These are phyloP conservation scores for Tolypocladium endophyticum DNA, from an alignment of 2,329 filamentous ascomycete species.

Conservation along the genomic window DNA sequence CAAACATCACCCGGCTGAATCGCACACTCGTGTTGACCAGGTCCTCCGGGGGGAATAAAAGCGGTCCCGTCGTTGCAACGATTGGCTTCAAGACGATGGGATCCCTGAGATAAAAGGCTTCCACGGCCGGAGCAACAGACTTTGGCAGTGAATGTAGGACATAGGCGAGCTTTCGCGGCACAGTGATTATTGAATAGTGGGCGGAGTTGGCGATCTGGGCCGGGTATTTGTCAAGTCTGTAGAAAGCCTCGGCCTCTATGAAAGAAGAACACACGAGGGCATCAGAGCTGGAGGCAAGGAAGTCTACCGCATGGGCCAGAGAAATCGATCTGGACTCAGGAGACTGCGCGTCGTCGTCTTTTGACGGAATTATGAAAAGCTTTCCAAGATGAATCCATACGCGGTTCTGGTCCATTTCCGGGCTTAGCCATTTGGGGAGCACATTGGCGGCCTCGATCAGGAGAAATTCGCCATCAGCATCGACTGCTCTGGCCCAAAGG, in stretches of 20 bases:
- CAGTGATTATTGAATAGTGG: constrained; percentile 62
- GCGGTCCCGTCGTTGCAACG: constrained; percentile 37
- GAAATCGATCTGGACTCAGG: constrained; percentile 35
- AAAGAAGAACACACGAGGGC: constrained; percentile 59
- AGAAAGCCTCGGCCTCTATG: constrained; percentile 84
- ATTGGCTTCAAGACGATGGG: constrained; percentile 64
- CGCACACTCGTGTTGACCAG: constrained; percentile 68
- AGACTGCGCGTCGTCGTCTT: constrained; percentile 14
- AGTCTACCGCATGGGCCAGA: constrained; percentile 51
- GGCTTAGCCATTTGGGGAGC: constrained; percentile 82
- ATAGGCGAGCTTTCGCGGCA: constrained; percentile 75
- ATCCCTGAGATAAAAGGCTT: constrained; percentile 88
- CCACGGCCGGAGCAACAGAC: constrained; percentile 72
- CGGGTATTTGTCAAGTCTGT: constrained; percentile 77
- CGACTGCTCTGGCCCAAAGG: constrained; percentile 73
- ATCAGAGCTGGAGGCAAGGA: constrained; percentile 45
- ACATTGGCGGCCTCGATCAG: constrained; percentile 87
- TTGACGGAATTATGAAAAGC: constrained; percentile 60
- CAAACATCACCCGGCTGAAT: constrained; percentile 84
- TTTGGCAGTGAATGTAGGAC: constrained; percentile 66
- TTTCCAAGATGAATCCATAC: constrained; percentile 79
- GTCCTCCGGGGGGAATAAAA: constrained; percentile 66
- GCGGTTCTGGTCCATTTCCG: constrained; percentile 77
- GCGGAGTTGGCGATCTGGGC: constrained; percentile 60
- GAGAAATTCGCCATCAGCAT: constrained; percentile 91